Evolutionary conservation across 371 early-diverging fungal species (phyloP), one percentile per base, ranked within the genome.

Genomic region (Mucor lusitanicus): DNA sequence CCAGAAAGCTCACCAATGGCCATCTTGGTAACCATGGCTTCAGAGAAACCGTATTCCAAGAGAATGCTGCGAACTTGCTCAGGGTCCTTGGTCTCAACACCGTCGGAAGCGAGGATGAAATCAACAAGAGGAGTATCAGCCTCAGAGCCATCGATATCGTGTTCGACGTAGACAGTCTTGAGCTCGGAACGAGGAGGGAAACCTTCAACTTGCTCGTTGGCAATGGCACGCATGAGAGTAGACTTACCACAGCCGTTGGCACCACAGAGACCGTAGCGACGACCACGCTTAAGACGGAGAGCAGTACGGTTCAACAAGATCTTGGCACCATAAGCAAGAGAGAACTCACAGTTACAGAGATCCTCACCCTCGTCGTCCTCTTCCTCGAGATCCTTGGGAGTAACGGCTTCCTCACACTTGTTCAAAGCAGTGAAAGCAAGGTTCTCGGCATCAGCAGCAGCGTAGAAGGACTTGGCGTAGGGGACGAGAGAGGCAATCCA

Each of bases 221-320:
- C 82, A 66, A 95, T 90, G 42, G 94, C 87, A 55, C 92, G 88
- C 90, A 96, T 89, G 33, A 96, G 78, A 39, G 96, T 95, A 23
- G 92, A 88, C 72, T 96, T 96, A 69, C 96, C 96, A 68, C 91
- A 87, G 44, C 95, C 96, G 77, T 94, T 96, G 48, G 84, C 85
- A 59, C 94, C 94, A 79, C 92, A 92, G 35, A 94, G 81, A 66
- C 92, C 94, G 80, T 94, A 94, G 50, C 91, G 88, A 68, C 86
- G 87, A 63, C 94, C 94, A 64, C 91, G 85, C 76, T 87, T 88
- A 30, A 92, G 82, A 71, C 85, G 87, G 59, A 94, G 85, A 63
- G 82, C 77, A 48, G 93, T 90, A 71, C 90, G 86, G 81, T 91
- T 92, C 56, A 94, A 79, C 63, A 92, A 76, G 80, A 92, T 89